Base-by-base conservation (phyloP, 768 basidiomycete species). In the Hygrocybe punicea region DNA sequence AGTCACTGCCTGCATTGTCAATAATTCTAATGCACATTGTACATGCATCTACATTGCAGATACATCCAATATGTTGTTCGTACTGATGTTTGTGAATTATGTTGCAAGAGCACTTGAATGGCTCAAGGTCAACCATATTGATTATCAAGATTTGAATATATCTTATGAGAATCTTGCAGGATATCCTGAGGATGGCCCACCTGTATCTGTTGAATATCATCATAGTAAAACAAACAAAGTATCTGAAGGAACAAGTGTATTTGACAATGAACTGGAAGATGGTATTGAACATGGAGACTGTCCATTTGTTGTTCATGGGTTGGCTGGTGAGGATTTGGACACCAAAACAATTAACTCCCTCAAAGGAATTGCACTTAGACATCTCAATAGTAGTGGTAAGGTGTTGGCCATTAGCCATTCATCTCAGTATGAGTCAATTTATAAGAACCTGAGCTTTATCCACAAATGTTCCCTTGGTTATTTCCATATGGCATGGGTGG, bases 281-380 rank as follows among this genome's bases (percentile, higher is more conserved):
- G 72, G 73, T 1, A 62, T 58, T 1, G 58, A 58, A n/a, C 37
- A 53, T 0, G 75, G 72, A 4, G 42, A 37, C 1, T 77, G 76
- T 60, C 64, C 75, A 0, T 76, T 78, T 55, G 55, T 67, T 16
- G 74, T 79, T 0, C 72, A 76, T 60, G 72, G 75, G 7, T 19
- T 79, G 1, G 69, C 67, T 1, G 65, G 67, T 21, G 62, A 66
- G n/a, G 36, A 62, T 4, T 48, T 64, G 14, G 44, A 48, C 17
- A 58, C 62, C 2, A 59, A 67, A 21, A 35, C 57, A 0, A 47
- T 62, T 16, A 53, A 60, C 6, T 49, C 55, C 2, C 50, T 65
- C 3, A 64, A 67, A 19, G 60, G 61, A 2, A 45, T 61, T 1
- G 73, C 71, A 0, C 9, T 71, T 14, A 21, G 58, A 13, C 67